A percentile compares a stretch with the other conserved stretches of the same genome.
phyloP scores from a whole-genome alignment of 371 early-diverging fungal species.

The Mortierella sp. region DNA sequence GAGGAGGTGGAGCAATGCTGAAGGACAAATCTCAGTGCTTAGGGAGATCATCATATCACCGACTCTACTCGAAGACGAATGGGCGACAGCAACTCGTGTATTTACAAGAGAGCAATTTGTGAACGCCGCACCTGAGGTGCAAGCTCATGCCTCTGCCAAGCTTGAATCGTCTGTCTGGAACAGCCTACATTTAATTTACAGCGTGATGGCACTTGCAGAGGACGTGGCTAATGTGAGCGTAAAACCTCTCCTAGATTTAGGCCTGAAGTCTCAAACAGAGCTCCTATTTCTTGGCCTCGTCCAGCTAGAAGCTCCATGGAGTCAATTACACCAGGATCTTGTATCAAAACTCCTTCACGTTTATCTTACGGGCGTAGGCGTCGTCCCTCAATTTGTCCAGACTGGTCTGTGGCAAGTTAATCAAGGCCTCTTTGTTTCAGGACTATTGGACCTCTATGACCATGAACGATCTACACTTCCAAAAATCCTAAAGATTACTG shows the following conservation, averaged over 20 bases:
- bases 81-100: conserved; percentile 60
- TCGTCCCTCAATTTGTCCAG: conserved; percentile 75
- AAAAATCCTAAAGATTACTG: conserved; percentile 83
- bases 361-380: conserved; percentile 73
- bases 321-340: conserved; percentile 74
- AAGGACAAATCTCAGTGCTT: conserved; percentile 79
- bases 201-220: conserved; percentile 72
- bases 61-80: conserved; percentile 59
- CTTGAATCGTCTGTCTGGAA: conserved; percentile 75
- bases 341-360: conserved; percentile 70
- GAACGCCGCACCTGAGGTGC: conserved; percentile 58
- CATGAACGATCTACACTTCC: conserved; percentile 78
- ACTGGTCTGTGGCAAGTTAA: conserved; percentile 81
- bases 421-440: conserved; percentile 68
- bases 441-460: conserved; percentile 77
- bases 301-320: conserved; percentile 71
- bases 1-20: conserved; percentile 79
- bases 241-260: conserved; percentile 72
- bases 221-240: conserved; percentile 71
- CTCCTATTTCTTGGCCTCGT: conserved; percentile 80
- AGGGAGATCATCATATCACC: conserved; percentile 72
- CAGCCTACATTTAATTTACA: conserved; percentile 79
- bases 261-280: conserved; percentile 77
- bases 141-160: conserved; percentile 58
- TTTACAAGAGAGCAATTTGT: conserved; percentile 66